Evolutionary conservation across 1,284 basidiomycete species (phyloP), one percentile per base, ranked within the genome.

Genomic region (Ustilago nuda): DNA sequence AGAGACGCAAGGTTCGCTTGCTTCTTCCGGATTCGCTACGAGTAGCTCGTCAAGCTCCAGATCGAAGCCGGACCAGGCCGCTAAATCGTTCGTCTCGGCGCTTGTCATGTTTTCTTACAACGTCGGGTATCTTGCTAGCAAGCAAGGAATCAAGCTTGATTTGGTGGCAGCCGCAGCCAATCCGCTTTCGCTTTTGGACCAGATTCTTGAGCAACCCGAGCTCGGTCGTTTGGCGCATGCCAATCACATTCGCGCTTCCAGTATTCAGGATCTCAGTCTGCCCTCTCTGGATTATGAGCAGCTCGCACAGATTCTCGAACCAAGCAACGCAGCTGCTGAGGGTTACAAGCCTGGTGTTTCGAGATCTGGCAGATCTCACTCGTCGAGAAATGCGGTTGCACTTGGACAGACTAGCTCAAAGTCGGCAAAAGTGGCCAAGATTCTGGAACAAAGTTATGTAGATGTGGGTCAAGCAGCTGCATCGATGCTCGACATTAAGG

Each of bases 101-200:
- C 66, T 82, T 15, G 69, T 73, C 48, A 82, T 81, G 79, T 67
- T 82, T 7, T 68, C 62, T 48, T 82, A 82, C 63, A 59, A 81
- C 37, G 70, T 67, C 1, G 81, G 77, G 52, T 82, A 79, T 41
- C 64, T 82, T 9, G 79, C 81, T 1, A 56, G 68, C 8, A 73
- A 65, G 60, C 74, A 82, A 35, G 79, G 79, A 37, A 54, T 78
- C 12, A 51, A 68, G 55, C 62, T 81, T 17, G 81, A 81, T 32
- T 58, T 82, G n/a, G 72, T 79, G n/a, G 53, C 66, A 7, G 78
- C 80, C 3, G 80, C 76, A 41, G 74, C 72, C 17, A 82, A 76
- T 48, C 68, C 74, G 8, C 72, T 82, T 15, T 57, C 65, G 4
- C 61, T 82, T 6, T 37, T 82, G 57, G 58, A 27, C 9, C 57